Base-by-base conservation (phyloP, 208 protist species). In the Acanthamoeba sp. region DNA sequence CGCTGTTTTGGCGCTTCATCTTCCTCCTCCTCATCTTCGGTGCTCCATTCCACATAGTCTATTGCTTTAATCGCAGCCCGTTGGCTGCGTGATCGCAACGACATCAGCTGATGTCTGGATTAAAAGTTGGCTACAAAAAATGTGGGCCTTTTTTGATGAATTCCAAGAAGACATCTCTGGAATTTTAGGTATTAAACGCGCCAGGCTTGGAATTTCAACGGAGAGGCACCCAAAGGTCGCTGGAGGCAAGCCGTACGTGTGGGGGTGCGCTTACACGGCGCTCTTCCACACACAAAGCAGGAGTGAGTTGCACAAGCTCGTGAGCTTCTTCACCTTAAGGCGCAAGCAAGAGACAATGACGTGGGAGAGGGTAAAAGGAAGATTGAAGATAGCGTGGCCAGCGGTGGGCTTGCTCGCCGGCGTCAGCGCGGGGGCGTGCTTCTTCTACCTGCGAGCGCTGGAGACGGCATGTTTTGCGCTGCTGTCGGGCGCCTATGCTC, bases 1-100 rank as follows among this genome's bases (percentile, higher is more conserved):
- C 20, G 1, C 10, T 36, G 27, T 34, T 84, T 84, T 84, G 73
- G 40, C 38, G 36, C 73, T 9, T 84, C 42, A 0, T 84, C 73
- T 34, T 80, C 71, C 9, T 80, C 71, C 3, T 80, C 71, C 22
- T 84, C 73, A 7, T 84, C 73, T 34, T 84, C 73, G 9, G 40
- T 84, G 7, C 73, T 84, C 73, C 73, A 84, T 2, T 84, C 73
- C 3, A 84, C 73, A 52, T 84, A 84, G 42, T 84, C 73, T 1
- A 84, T 27, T 5, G 38, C n/a, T 36, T 84, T 84, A 16, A 57
- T 27, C 18, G 42, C 73, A 52, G 73, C 73, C n/a, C 73, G 20
- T 55, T 84, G 73, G 73, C 73, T 84, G 73, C 73, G 73, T 40
- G 40, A 45, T 27, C 73, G 73, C 42, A 84, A 84, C 73, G 73